Percentiles rank a stretch among this genome's conserved stretches.
Evolutionary conservation across 139 green algal species (phyloP).

Genomic region (Chlorella sp.): DNA sequence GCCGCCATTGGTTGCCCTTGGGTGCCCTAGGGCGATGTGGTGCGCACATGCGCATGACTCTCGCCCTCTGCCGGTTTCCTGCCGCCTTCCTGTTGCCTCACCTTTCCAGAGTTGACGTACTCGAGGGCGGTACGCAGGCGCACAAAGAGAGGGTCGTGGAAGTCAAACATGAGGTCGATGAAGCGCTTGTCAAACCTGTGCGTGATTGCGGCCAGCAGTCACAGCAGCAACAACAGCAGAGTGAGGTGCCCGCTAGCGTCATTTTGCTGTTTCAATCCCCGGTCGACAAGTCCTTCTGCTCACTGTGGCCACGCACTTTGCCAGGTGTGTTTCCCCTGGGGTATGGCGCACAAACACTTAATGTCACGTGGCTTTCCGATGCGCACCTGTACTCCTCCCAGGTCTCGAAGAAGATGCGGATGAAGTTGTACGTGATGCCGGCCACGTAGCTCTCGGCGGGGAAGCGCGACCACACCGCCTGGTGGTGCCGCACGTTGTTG

Average conservation of each 20-base stretch:
- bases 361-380: not conserved
- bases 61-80: not conserved
- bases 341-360: not conserved
- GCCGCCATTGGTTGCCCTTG: too few relatives aligned
- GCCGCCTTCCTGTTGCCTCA: not conserved
- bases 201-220: not conserved
- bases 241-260: not conserved
- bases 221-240: not conserved
- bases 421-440: slow-evolving; percentile 12
- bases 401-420: slow-evolving; percentile 12
- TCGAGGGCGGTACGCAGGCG: slow-evolving; percentile 11
- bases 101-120: slow-evolving; percentile 15
- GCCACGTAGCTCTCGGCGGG: not conserved
- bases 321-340: not conserved
- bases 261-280: not conserved
- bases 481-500: slow-evolving; percentile 11
- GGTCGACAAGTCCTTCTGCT: too few relatives aligned
- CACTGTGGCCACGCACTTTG: not conserved
- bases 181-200: slow-evolving; percentile 12
- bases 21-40: too few relatives aligned
- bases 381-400: slow-evolving; percentile 3
- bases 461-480: not conserved
- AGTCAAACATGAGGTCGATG: slow-evolving; percentile 16
- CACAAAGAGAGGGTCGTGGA: slow-evolving; percentile 12
- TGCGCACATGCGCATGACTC: too few relatives aligned